Evolutionary conservation across 2,329 filamentous ascomycete genomes (phyloP), one percentile per base, ranked within the genome.

Genomic region (Immersiporthe knoxdaviesiana): DNA sequence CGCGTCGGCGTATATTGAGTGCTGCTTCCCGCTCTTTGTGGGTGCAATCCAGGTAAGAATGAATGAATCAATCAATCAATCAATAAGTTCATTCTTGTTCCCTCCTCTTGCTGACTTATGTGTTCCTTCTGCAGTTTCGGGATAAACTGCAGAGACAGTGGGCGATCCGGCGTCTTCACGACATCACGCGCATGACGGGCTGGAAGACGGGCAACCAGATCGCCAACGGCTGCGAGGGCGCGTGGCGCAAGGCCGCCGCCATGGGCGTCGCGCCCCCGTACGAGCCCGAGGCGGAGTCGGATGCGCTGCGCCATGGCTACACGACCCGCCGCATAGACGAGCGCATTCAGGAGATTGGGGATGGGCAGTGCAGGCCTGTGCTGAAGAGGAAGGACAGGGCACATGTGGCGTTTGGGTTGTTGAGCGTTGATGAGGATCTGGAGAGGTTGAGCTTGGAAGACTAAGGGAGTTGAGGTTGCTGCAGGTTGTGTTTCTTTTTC

Each of bases 141-240:
- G 88, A 92, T 70, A 78, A 88, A 5, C 82, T 80, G 0, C 94
- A 98, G 75, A 89, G 96, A 1, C 85, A 87, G 68, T 97, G 93
- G 92, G 87, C 91, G 0, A 85, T 97, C 72, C 84, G 86, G 44
- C 88, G 91, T 37, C 84, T 97, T 67, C 86, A 89, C 73, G 90
- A 93, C 74, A 90, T 97, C 52, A 88, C 91, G 2, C 88, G 90
- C 1, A 84, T 96, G 10, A 97, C 93, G 0, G 96, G 96, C 0
- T 97, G 93, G 92, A 91, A 93, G 74, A 93, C 91, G 1, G 92
- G 93, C 1, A 87, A 88, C 44, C 88, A 94, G 54, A 95, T 97
- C 72, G 93, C 93, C 0, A 85, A 88, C 63, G 94, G 93, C 1
- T 97, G 93, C 78, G 94, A 98, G 79, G 90, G 89, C 2, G 87